phyloP scores from a whole-genome alignment of 352 stramenopile species.

The Phytophthora aleatoria region DNA sequence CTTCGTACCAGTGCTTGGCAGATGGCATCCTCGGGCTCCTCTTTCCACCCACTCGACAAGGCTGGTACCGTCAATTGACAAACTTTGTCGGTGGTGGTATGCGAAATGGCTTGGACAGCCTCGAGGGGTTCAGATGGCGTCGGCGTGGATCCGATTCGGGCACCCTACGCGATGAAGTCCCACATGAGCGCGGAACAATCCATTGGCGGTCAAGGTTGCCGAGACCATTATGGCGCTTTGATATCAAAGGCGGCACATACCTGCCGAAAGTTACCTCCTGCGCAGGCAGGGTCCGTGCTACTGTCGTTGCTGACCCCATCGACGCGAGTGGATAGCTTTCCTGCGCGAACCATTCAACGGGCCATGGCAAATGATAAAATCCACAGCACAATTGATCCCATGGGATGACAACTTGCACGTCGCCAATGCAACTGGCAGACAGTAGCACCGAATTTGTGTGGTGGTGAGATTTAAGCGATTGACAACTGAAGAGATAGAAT shows the following conservation, averaged over 20 bases:
- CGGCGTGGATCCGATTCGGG: neutral
- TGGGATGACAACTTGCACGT: conserved; percentile 2
- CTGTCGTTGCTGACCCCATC: conserved; percentile 19
- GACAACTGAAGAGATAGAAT: too few relatives aligned
- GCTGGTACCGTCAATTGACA: neutral
- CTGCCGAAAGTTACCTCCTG: conserved; percentile 5
- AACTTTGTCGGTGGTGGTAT: neutral
- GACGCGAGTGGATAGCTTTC: conserved; percentile 7
- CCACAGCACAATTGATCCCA: conserved; percentile 9
- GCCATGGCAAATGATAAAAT: conserved; percentile 29
- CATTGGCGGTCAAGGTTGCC: neutral
- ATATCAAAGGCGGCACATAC: too few relatives aligned
- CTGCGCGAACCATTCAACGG: neutral
- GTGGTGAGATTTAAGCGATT: too few relatives aligned
- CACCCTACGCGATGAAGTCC: conserved; percentile 9
- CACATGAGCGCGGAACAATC: conserved; percentile 2
- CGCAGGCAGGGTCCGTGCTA: conserved; percentile 8
- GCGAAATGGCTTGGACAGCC: conserved; percentile 20
- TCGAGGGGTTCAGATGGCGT: conserved; percentile 28
- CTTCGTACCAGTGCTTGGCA: conserved; percentile 26
- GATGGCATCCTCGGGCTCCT: conserved; percentile 10
- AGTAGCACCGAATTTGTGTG: too few relatives aligned
- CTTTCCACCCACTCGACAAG: conserved; percentile 11
- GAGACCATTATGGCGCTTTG: neutral
- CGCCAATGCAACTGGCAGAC: conserved; percentile 3